Evolutionary conservation across 1,284 basidiomycete species (phyloP), one percentile per base, ranked within the genome.

Genomic region (Ustilago tritici): DNA sequence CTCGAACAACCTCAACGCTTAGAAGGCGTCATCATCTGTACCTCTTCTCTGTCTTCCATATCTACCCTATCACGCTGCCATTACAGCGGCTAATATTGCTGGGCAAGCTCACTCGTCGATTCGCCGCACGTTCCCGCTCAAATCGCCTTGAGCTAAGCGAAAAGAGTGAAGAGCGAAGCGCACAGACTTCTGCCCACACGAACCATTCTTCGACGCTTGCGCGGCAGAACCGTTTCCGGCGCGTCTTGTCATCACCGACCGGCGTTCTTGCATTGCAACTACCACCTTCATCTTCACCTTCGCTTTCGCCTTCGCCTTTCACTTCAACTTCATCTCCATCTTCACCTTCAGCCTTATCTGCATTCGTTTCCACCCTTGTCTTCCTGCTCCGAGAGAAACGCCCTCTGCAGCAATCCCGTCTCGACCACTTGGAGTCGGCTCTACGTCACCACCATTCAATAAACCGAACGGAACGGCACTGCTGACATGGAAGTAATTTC

Each of bases 401-500:
- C 40, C 15, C 17, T 12, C 40, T 17, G 12, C 40, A 15, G 11
- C 7, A 19, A 7, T 19, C 43, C n/a, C 19, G 2, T 7, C 43
- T 19, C 11, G 43, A 8, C 17, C 14, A 19, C 8, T 41, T 40
- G 19, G 35, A 40, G 54, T 2, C 12, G 12, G 36, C 54, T 7
- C 28, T 32, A 34, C 38, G n/a, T 36, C 53, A 56, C 56, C 40
- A 56, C 12, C 65, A 47, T 19, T 36, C 47, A 15, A 36, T 6
- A 54, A 41, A 17, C 46, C 35, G 36, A 28, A 31, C 49, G 49
- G 36, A 61, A 38, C 4, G 53, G 19, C 54, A 38, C 41, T 17
- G 61, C 65, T 67, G 70, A 64, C 41, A 73, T 73, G 70, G 57
- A 73, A 73, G 61, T 67, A 7, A 73, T 73, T 53, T 64, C 65